These are phyloP conservation scores for Arthrobotrys pseudoclavata DNA, from an alignment of 2,329 filamentous ascomycete genomes.

Conservation along the genomic window DNA sequence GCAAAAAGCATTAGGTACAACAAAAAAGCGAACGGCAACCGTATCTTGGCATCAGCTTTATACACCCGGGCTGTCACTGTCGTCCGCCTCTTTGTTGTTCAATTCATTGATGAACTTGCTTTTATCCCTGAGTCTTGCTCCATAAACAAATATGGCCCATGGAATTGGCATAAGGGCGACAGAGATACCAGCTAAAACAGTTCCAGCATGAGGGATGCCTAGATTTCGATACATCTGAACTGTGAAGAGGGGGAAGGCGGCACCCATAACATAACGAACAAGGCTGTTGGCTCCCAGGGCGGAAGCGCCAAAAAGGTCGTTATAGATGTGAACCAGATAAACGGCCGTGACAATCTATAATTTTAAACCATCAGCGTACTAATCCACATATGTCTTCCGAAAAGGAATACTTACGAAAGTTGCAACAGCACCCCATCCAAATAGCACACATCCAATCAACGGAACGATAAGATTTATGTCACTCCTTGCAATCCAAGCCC, in stretches of 20 bases:
- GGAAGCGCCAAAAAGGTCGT: slow-evolving; percentile 58
- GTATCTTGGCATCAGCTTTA: neutral
- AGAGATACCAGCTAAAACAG: slow-evolving; percentile 68
- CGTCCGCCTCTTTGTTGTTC: slow-evolving; percentile 1
- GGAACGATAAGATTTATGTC: slow-evolving; percentile 70
- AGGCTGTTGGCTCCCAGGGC: slow-evolving; percentile 72
- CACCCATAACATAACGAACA: slow-evolving; percentile 71
- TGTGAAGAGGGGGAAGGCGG: slow-evolving; percentile 74
- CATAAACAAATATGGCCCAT: slow-evolving; percentile 71
- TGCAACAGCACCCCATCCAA: slow-evolving; percentile 74
- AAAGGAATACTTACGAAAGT: slow-evolving; percentile 68
- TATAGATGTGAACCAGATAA: slow-evolving; percentile 54
- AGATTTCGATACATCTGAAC: slow-evolving; percentile 69
- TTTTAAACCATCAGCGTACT: slow-evolving; percentile 66
- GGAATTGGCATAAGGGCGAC: slow-evolving; percentile 70
- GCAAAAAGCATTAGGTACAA: neutral
- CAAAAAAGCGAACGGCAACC: neutral
- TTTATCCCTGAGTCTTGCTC: slow-evolving; percentile 65
- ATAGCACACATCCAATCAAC: slow-evolving; percentile 71
- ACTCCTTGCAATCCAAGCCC: slow-evolving; percentile 71
- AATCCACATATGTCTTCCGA: slow-evolving; percentile 72
- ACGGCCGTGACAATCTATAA: slow-evolving; percentile 45
- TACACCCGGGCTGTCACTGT: slow-evolving; percentile 17
- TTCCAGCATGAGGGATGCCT: slow-evolving; percentile 67
- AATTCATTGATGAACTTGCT: slow-evolving; percentile 43